These are phyloP conservation scores for Neurospora discreta DNA, from an alignment of 495 filamentous ascomycete genomes.

Conservation along the genomic window DNA sequence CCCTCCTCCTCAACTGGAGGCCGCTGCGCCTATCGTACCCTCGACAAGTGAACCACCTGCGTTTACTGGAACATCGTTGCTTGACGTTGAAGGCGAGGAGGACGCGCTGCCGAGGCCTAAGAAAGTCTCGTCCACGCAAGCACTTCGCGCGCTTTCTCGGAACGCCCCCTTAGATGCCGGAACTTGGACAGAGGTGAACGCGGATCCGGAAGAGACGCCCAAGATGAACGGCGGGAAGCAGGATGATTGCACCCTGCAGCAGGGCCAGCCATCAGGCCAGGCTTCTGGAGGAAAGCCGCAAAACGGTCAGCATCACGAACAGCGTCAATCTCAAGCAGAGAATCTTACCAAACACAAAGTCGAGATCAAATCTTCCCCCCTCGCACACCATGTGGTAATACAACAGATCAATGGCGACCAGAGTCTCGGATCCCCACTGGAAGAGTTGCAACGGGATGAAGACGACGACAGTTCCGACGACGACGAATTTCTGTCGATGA, in stretches of 20 bases:
- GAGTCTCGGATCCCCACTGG: constrained; percentile 9
- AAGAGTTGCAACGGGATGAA: constrained; percentile 17
- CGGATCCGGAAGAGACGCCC: constrained; percentile 23
- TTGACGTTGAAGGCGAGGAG: constrained; percentile 28
- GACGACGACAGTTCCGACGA: constrained; percentile 14
- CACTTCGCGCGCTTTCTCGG: constrained; percentile 30
- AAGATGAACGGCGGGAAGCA: constrained; percentile 15
- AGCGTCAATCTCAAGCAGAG: background rate
- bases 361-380: background rate
- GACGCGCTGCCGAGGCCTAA: constrained; percentile 29
- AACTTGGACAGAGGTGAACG: constrained; percentile 32
- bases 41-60: constrained; percentile 13
- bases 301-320: background rate
- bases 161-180: constrained; percentile 30
- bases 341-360: background rate
- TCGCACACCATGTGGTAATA: background rate
- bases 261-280: background rate
- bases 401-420: background rate
- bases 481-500: constrained; percentile 24
- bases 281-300: background rate
- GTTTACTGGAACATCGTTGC: constrained; percentile 13
- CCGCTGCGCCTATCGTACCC: constrained; percentile 11
- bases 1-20: constrained; percentile 5
- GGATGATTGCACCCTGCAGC: background rate
- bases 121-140: constrained; percentile 37